Percentiles rank a stretch among this genome's conserved stretches.
These are phyloP conservation scores for Dipodascus geniculatus DNA, from an alignment of 805 yeast genomes.

Conservation along the genomic window DNA sequence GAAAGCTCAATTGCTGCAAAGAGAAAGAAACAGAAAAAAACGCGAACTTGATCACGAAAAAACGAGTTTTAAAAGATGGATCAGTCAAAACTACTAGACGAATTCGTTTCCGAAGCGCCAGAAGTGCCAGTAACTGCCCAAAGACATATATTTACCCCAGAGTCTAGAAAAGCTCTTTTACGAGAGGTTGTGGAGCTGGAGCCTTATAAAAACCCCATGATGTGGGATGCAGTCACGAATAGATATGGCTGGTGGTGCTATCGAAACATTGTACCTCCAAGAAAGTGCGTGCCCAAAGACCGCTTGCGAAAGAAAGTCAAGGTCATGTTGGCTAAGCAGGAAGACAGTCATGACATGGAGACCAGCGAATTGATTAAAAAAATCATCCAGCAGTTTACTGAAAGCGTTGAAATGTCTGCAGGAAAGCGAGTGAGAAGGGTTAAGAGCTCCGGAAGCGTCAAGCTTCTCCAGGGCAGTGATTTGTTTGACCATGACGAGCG, in stretches of 20 bases:
- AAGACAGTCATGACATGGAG: background rate
- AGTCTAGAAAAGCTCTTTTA: background rate
- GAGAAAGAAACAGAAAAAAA: no score
- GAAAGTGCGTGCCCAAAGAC: background rate
- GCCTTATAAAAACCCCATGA: background rate
- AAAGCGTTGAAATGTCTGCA: background rate
- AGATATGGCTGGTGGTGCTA: constrained; percentile 1
- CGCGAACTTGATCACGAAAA: no score
- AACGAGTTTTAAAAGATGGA: no score
- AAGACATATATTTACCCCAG: background rate
- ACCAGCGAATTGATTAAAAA: background rate
- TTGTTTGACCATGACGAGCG: background rate
- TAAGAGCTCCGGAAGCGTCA: background rate
- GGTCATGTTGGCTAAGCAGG: background rate
- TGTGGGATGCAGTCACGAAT: background rate
- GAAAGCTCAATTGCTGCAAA: no score
- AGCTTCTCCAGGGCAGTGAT: background rate
- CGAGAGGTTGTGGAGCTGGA: background rate
- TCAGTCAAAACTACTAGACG: background rate
- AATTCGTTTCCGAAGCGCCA: background rate
- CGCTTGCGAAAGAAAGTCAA: background rate
- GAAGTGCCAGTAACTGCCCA: background rate
- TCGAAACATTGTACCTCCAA: background rate
- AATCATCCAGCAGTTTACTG: background rate
- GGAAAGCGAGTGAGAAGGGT: background rate